Base-by-base conservation (phyloP, 1,284 basidiomycete species). In the Ceratobasidium sp. region DNA sequence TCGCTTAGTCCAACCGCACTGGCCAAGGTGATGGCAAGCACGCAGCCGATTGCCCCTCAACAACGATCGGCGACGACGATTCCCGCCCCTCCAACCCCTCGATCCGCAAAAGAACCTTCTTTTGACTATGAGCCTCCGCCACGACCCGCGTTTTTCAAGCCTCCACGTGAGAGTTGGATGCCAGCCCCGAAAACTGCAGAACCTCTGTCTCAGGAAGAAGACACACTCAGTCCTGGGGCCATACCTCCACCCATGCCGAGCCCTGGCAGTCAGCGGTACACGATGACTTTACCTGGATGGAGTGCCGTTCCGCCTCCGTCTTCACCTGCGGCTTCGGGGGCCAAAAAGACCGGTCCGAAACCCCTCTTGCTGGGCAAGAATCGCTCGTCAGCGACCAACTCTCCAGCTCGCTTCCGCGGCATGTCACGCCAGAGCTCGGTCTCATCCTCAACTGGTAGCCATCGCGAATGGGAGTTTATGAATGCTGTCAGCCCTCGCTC, bases 371-470 rank as follows among this genome's bases (percentile, higher is more conserved):
- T 75, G 18, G 74, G 74, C 28, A 75, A 70, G 32, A 55, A 48
- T 23, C 67, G 65, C 14, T 55, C 48, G 34, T 21, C 71, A 45
- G 41, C 64, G 4, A 57, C 67, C 65, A 46, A 28, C 34, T 30
- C 72, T 23, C 18, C 69, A 23, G 34, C 71, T n/a, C 65, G 48
- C 46, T 60, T 58, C 46, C 70, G 58, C 34, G 48, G 36, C 57
- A 74, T 46, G 60, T 75, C 74, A 12, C 58, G 74, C 10, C 74
- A 72, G 16, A 73, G 72, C 36, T 75, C 74, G 8, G 53, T 75
- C 28, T 75, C 72, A n/a, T 75, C 74, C 18, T 58, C 60, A 14
- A 43, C 55, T n/a, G 71, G 55, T n/a, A 67, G 65, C 28, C 57
- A 60, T 18, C 72, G 58, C 14, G 65, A 61, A 53, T 64, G 59